Evolutionary conservation across 2,329 filamentous ascomycete genomes (phyloP).

Genomic region (Nannizzia gypsea): DNA sequence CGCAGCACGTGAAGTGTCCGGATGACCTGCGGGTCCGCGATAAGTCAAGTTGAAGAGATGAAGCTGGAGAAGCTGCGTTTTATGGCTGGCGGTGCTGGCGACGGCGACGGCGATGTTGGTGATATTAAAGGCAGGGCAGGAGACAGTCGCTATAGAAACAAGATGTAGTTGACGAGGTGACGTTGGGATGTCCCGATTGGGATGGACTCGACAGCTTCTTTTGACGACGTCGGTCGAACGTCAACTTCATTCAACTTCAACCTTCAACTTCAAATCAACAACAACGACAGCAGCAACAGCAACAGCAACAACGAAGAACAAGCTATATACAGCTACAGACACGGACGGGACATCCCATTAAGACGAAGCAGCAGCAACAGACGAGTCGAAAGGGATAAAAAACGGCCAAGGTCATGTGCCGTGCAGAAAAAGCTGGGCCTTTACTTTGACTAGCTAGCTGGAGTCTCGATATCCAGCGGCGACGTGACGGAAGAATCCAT

Average conservation of each 20-base stretch:
- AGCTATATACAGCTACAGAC: neutral
- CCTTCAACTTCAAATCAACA: neutral
- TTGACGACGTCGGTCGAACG: neutral
- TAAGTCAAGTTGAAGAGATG: neutral
- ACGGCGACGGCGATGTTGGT: no score
- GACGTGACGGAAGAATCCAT: neutral
- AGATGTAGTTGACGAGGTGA: neutral
- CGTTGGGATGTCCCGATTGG: neutral
- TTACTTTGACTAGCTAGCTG: neutral
- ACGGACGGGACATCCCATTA: neutral
- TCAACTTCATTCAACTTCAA: neutral
- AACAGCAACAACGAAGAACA: neutral
- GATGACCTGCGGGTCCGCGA: slow-evolving; percentile 9
- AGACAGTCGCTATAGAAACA: neutral
- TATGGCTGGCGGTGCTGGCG: no score
- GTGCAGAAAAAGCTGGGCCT: neutral
- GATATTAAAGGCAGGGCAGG: neutral
- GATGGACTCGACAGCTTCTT: neutral
- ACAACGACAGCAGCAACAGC: neutral
- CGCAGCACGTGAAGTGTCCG: slow-evolving; percentile 12
- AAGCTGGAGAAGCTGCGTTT: neutral
- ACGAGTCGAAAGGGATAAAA: neutral
- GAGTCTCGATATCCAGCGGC: neutral
- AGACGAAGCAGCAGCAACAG: neutral
- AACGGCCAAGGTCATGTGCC: neutral